Percentiles rank a stretch among this genome's conserved stretches.
These are phyloP conservation scores for Sugiyamaella mastotermitis DNA, from an alignment of 805 yeast genomes.

Conservation along the genomic window DNA sequence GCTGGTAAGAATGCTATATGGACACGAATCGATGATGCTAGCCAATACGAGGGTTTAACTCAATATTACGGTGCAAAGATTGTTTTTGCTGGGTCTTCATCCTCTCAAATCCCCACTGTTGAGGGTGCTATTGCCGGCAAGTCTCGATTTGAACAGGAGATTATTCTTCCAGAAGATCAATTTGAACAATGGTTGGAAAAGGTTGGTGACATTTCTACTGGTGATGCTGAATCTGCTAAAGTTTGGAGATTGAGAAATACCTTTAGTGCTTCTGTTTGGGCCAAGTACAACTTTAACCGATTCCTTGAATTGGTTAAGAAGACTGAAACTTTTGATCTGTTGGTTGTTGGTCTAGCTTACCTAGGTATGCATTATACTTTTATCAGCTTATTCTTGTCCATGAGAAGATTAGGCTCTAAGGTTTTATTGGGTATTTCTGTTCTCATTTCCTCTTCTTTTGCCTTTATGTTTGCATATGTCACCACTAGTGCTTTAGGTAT, in stretches of 20 bases:
- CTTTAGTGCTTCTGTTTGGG: conserved; percentile 33
- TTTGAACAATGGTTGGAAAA: conserved; percentile 26
- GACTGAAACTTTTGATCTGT: conserved; percentile 83
- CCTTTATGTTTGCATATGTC: conserved; percentile 73
- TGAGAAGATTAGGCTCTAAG: conserved; percentile 73
- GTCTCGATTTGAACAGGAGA: conserved; percentile 15
- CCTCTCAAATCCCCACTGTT: conserved; percentile 15
- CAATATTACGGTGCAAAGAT: conserved; percentile 19
- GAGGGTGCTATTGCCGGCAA: conserved; percentile 14
- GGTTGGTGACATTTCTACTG: conserved; percentile 18
- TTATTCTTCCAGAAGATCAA: conserved; percentile 22
- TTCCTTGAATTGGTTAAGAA: conserved; percentile 37
- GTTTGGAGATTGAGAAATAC: conserved; percentile 23
- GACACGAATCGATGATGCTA: background rate
- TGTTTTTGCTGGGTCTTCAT: conserved; percentile 19
- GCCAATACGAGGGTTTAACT: conserved; percentile 12
- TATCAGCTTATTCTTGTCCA: conserved; percentile 63
- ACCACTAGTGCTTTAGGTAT: conserved; percentile 51
- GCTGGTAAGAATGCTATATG: background rate
- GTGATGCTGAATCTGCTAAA: conserved; percentile 8
- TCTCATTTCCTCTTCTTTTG: conserved; percentile 70
- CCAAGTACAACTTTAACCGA: conserved; percentile 29
- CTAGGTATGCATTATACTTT: conserved; percentile 84
- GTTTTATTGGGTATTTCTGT: conserved; percentile 84
- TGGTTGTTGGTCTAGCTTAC: conserved; percentile 73